phyloP scores from a whole-genome alignment of 352 stramenopile genomes.

The Globisporangium viniferum region DNA sequence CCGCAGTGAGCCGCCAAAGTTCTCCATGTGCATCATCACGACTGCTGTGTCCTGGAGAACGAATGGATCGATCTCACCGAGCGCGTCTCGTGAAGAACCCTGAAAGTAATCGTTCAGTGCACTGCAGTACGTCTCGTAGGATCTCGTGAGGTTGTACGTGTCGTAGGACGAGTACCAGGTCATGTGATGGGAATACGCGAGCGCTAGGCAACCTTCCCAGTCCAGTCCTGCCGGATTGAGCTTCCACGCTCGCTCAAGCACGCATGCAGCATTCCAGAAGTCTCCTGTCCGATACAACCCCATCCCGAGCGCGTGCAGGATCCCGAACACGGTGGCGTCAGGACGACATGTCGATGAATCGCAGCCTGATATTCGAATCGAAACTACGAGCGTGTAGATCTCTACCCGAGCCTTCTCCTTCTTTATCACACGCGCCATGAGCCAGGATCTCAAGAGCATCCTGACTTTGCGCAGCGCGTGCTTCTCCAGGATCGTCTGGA shows the following conservation, averaged over 20 bases:
- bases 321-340: constrained; percentile 26
- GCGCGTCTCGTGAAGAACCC: not conserved
- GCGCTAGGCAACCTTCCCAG: constrained; percentile 15
- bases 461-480: constrained; percentile 30
- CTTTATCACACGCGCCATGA: constrained; percentile 34
- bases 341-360: constrained; percentile 2
- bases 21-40: constrained; percentile 59
- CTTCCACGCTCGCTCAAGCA: constrained; percentile 37
- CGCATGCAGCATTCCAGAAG: constrained; percentile 54
- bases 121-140: constrained; percentile 44
- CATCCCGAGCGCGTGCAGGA: constrained; percentile 41
- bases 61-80: constrained; percentile 27
- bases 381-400: constrained; percentile 22
- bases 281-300: constrained; percentile 37
- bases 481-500: constrained; percentile 33
- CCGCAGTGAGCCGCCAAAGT: constrained; percentile 44
- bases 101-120: constrained; percentile 17
- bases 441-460: constrained; percentile 39
- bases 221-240: constrained; percentile 8
- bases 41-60: constrained; percentile 59
- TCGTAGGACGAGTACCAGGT: constrained; percentile 63
- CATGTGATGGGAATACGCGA: constrained; percentile 70
- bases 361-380: not conserved
- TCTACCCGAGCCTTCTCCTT: constrained; percentile 38
- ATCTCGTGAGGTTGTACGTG: constrained; percentile 38